Evolutionary conservation across 768 basidiomycete species (phyloP), one percentile per base, ranked within the genome.

Genomic region (Coprinellus micaceus): DNA sequence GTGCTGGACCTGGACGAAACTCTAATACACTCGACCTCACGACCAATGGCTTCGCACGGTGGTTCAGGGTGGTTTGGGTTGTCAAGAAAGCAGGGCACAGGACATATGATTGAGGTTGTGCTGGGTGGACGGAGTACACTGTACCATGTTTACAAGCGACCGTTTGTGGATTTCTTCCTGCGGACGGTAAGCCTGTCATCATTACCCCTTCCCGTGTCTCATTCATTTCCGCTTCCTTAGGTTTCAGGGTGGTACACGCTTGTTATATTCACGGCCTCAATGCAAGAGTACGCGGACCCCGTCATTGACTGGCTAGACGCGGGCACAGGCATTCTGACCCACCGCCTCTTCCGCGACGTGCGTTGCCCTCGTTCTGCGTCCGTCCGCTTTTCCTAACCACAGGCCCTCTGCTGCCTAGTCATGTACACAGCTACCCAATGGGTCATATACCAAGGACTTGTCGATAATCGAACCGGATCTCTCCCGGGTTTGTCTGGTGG

Each of bases 231-330:
- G 26, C 28, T 2, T 13, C 15, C 19, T 13, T 56, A 98, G 95
- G 96, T 98, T 39, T 95, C 97, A 28, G 80, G 87, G 24, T 99
- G 97, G 97, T 99, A 99, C 73, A 98, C 95, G 1, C 82, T 99
- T 58, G 94, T 99, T 52, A 94, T 99, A 60, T 99, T 96, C 73
- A 99, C 97, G 29, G 97, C 97, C 6, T 98, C 96, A 9, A 93
- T 99, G 91, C 90, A 94, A 66, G 97, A 99, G 72, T 99, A 99
- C 69, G 97, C 97, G 59, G 97, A 99, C 76, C 97, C 97, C 0
- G 95, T 99, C 26, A 99, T 99, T 62, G 97, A 99, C 73, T 99
- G 97, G 97, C 76, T 99, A 53, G 97, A 99, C 67, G 93, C 88
- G 53, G 93, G 94, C 3, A 83, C 93, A 44, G 95, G 94, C 17